Base-by-base conservation (phyloP, 192 early-diverging fungal genomes). In the Coemansia furcata region DNA sequence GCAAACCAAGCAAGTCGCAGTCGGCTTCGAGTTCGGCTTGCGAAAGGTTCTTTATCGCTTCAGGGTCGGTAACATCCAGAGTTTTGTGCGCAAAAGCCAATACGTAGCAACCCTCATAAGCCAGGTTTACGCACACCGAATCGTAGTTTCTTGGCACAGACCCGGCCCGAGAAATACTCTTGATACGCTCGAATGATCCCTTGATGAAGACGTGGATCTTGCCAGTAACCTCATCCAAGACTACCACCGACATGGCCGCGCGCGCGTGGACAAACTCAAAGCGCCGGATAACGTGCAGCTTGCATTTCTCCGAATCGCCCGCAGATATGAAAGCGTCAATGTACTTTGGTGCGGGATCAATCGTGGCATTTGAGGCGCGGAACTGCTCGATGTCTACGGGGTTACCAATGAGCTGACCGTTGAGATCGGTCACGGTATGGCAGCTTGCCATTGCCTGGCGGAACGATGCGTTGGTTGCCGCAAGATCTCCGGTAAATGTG, bases 31-130 rank as follows among this genome's bases (percentile, higher is more conserved):
- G 73, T 10, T 86, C 85, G 26, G 85, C 84, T 46, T 89, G 85
- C 33, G 76, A 67, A 63, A 71, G 67, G n/a, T 77, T 33, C 26
- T 66, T 66, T 33, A 88, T 52, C 23, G 66, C 30, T 8, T 81
- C 76, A 17, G 84, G 61, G 21, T 84, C 67, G n/a, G 72, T 74
- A 42, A 79, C 74, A 40, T 73, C 61, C 12, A 90, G 63, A 30
- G 81, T 71, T 59, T 76, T 74, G 59, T 86, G 78, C 21, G 90
- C 89, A 49, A 93, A 66, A 4, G 88, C 87, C 44, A 94, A 73
- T 29, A 93, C 91, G 65, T 94, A 94, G 76, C 89, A 87, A 4
- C 92, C 92, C 33, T 88, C 76, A 15, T 72, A 68, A 7, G 92
- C 90, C 42, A 89, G 71, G 19, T 71, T 66, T 57, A 64, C 69